These are phyloP conservation scores for Phytopythium delawarense DNA, from an alignment of 352 stramenopile genomes.

Conservation along the genomic window DNA sequence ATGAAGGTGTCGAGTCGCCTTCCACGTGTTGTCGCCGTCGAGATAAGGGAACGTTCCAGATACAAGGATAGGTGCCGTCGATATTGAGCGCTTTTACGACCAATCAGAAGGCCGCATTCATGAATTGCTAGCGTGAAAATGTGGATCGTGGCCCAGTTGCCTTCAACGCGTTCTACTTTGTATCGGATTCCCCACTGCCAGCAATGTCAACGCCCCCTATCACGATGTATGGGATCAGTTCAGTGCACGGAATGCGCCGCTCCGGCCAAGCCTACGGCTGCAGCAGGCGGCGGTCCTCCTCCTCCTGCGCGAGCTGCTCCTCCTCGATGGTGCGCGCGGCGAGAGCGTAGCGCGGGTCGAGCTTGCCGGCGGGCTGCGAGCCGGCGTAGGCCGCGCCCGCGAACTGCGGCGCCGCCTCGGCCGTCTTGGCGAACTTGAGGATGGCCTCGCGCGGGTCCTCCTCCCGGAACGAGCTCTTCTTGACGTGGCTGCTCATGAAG, in stretches of 20 bases:
- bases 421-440: slow-evolving; percentile 79
- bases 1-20: neutral
- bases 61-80: neutral
- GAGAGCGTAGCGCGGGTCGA: slow-evolving; percentile 70
- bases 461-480: slow-evolving; percentile 80
- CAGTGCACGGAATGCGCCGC: neutral
- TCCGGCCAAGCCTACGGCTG: slow-evolving; percentile 35
- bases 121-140: too few relatives aligned
- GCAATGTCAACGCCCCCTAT: neutral
- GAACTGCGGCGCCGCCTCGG: slow-evolving; percentile 70
- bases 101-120: neutral
- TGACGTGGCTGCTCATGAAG: slow-evolving; percentile 87
- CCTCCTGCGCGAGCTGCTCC: slow-evolving; percentile 71
- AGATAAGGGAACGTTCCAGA: slow-evolving; percentile 6
- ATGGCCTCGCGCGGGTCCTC: slow-evolving; percentile 85
- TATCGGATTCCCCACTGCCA: neutral
- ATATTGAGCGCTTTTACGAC: neutral
- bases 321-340: slow-evolving; percentile 76
- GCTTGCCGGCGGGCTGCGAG: slow-evolving; percentile 45
- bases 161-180: neutral
- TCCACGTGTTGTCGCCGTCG: slow-evolving; percentile 1
- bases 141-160: neutral
- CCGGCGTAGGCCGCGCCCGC: slow-evolving; percentile 50
- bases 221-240: neutral
- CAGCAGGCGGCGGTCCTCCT: slow-evolving; percentile 66